phyloP scores from a whole-genome alignment of 2,329 filamentous ascomycete species.

The Phaeoacremonium minimum region DNA sequence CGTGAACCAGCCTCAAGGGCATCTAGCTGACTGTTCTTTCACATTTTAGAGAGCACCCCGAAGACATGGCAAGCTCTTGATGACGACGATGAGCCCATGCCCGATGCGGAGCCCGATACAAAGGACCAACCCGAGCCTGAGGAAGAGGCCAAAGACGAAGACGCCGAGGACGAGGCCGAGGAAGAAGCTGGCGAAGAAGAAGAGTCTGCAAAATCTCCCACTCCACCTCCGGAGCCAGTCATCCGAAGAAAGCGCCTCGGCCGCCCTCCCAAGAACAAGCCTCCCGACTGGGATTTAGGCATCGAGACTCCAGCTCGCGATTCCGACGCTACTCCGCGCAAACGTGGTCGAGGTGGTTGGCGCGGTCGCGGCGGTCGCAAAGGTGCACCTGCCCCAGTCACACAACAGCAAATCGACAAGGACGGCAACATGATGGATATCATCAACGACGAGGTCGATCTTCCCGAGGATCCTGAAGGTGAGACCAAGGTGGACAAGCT shows the following conservation, averaged over 20 bases:
- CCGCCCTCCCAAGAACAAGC: slow-evolving; percentile 78
- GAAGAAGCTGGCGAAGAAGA: slow-evolving; percentile 24
- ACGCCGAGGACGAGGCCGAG: slow-evolving; percentile 28
- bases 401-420: slow-evolving; percentile 86
- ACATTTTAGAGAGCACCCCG: slow-evolving; percentile 42
- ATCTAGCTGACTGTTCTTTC: background rate
- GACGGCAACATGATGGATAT: slow-evolving; percentile 91
- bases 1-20: background rate
- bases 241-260: slow-evolving; percentile 77
- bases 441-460: slow-evolving; percentile 82
- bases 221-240: slow-evolving; percentile 55
- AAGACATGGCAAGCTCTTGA: slow-evolving; percentile 35
- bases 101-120: slow-evolving; percentile 34
- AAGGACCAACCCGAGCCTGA: slow-evolving; percentile 20
- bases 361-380: slow-evolving; percentile 60
- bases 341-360: slow-evolving; percentile 69
- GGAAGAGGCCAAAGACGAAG: slow-evolving; percentile 30
- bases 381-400: slow-evolving; percentile 68
- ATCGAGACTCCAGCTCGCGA: slow-evolving; percentile 51
- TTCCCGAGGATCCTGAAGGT: slow-evolving; percentile 83
- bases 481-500: slow-evolving; percentile 91
- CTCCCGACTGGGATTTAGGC: slow-evolving; percentile 70
- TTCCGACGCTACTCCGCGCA: slow-evolving; percentile 52
- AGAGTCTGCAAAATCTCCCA: slow-evolving; percentile 44
- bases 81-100: slow-evolving; percentile 40